Conservation (phyloP, 257 asterid species). For the Salvia hispanica region DNA sequence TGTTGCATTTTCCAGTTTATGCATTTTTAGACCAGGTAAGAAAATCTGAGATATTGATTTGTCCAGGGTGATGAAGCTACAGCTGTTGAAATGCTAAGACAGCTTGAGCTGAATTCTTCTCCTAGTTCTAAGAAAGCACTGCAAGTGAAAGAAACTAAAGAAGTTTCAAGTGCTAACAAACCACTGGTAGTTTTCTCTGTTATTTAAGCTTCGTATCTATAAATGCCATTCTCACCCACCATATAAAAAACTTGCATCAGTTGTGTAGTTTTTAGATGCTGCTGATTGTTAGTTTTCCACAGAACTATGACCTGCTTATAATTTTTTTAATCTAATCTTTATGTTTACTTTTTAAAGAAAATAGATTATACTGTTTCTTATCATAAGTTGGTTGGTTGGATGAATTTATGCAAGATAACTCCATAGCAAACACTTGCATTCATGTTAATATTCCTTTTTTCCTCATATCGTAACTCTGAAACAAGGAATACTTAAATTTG, state of each 20-base stretch:
- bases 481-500: constrained; percentile 11
- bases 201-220: constrained; percentile 19
- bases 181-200: constrained; percentile 60
- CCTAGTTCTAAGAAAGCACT: constrained; percentile 53
- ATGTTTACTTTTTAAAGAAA: too few relatives aligned
- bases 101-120: constrained; percentile 57
- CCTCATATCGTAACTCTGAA: not conserved
- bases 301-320: too few relatives aligned
- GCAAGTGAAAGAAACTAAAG: constrained; percentile 60
- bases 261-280: not conserved
- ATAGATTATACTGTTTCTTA: too few relatives aligned
- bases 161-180: constrained; percentile 55
- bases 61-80: constrained; percentile 86
- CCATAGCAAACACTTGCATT: too few relatives aligned
- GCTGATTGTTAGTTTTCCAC: too few relatives aligned
- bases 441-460: too few relatives aligned
- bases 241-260: not conserved
- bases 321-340: too few relatives aligned
- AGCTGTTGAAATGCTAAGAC: constrained; percentile 71
- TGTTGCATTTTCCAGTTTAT: constrained; percentile 23
- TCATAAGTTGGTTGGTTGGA: too few relatives aligned
- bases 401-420: too few relatives aligned
- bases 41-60: constrained; percentile 10
- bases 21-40: not conserved
- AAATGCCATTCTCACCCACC: constrained; percentile 1